Base-by-base conservation (phyloP, 441 rosid species). In the Aleurites moluccanus region DNA sequence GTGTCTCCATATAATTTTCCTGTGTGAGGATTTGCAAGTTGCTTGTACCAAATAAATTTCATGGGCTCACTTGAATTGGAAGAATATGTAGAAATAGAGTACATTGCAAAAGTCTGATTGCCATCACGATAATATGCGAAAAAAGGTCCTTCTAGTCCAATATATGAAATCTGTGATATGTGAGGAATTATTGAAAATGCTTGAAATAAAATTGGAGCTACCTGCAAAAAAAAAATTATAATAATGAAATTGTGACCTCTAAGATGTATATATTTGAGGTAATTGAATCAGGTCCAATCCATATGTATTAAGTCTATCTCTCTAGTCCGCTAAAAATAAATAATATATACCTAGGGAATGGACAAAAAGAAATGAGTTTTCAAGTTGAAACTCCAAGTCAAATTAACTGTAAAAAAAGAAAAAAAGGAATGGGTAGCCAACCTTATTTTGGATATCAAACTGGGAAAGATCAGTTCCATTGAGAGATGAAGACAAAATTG, bases 151-250 rank as follows among this genome's bases (percentile, higher is more conserved):
- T 83, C 83, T 16, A 80, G 64, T 42, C 86, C 89, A 74, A 88
- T 64, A 60, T 85, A 92, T 18, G 90, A 85, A 78, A 88, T 82
- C 61, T 90, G 91, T 21, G 91, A 81, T n/a, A 83, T 23, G 50
- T 82, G 53, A 77, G 95, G 93, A 78, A 88, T 77, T 49, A 67
- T 65, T 50, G 77, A 68, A 64, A 88, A 77, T 28, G 90, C 83
- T 83, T 82, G 84, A 77, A 84, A 92, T 78, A 93, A 55, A 18
- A 61, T 6, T 0, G 93, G 89, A 61, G 87, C 89, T 53, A 91
- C 89, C 97, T 91, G 83, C 75, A 47, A 9, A 16, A 7, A 14
- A 30, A 28, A 35, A 53, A n/a, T n/a, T n/a, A n/a, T n/a, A n/a
- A n/a, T n/a, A n/a, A n/a, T n/a, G n/a, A n/a, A n/a, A n/a, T n/a